phyloP scores from a whole-genome alignment of 257 asterid species.

The Cruciata laevipes region DNA sequence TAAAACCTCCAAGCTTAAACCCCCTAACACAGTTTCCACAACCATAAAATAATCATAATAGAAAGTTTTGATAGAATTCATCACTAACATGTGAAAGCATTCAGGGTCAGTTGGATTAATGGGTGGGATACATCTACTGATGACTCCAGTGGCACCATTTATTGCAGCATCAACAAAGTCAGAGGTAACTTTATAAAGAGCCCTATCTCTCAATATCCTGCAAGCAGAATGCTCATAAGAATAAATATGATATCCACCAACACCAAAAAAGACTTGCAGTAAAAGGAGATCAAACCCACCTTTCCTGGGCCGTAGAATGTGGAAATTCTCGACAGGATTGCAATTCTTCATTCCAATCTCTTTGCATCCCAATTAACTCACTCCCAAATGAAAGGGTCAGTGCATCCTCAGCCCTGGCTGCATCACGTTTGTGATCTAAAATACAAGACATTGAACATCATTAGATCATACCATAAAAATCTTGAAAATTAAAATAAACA shows the following conservation, averaged over 20 bases:
- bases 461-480: constrained; percentile 12
- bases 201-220: constrained; percentile 92
- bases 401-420: constrained; percentile 87
- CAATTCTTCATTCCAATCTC: constrained; percentile 97
- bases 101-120: constrained; percentile 98
- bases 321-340: constrained; percentile 96
- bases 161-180: constrained; percentile 95
- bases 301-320: constrained; percentile 72
- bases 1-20: background rate
- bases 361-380: constrained; percentile 96
- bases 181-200: constrained; percentile 81
- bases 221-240: constrained; percentile 14
- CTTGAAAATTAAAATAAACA: background rate
- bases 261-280: constrained; percentile 7
- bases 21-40: background rate
- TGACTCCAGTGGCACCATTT: constrained; percentile 88
- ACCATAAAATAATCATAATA: background rate
- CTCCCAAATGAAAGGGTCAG: constrained; percentile 83
- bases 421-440: constrained; percentile 92
- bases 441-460: constrained; percentile 20
- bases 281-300: constrained; percentile 45
- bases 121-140: constrained; percentile 85
- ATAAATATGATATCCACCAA: background rate
- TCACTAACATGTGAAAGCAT: constrained; percentile 86
- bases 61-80: background rate